Conservation (phyloP, 2,329 filamentous ascomycete species). For the Helotiales sp. region DNA sequence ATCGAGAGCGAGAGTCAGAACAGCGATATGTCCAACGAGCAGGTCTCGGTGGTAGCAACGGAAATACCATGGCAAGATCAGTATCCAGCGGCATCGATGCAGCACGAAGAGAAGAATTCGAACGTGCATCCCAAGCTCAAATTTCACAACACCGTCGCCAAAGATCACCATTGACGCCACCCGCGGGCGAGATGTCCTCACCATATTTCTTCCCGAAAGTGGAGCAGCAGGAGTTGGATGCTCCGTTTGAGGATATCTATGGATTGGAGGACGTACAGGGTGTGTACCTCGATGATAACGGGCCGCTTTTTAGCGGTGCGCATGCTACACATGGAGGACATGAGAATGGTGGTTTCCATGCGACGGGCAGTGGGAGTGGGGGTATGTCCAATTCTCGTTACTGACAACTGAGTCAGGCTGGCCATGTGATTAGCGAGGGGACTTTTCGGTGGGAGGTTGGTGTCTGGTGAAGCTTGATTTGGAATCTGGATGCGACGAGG, state of each 20-base stretch:
- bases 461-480: not conserved
- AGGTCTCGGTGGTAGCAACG: no score
- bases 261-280: slow-evolving; percentile 30
- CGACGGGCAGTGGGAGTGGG: not conserved
- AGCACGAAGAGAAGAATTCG: slow-evolving; percentile 4
- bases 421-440: not conserved
- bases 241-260: slow-evolving; percentile 26
- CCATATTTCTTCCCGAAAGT: slow-evolving; percentile 25
- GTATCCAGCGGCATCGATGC: not conserved
- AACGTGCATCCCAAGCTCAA: not conserved
- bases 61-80: not conserved
- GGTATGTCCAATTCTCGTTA: not conserved
- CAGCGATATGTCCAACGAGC: no score
- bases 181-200: slow-evolving; percentile 7
- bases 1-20: slow-evolving; percentile 1
- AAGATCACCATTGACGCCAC: slow-evolving; percentile 28
- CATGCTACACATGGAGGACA: slow-evolving; percentile 4
- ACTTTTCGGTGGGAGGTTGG: not conserved
- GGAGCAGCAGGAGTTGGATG: slow-evolving; percentile 18
- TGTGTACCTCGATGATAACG: slow-evolving; percentile 26
- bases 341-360: not conserved
- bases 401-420: not conserved
- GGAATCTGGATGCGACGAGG: not conserved
- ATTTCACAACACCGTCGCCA: slow-evolving; percentile 12
- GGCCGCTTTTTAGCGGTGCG: slow-evolving; percentile 29